phyloP scores from a whole-genome alignment of 257 asterid species.

The Handroanthus guayacan region DNA sequence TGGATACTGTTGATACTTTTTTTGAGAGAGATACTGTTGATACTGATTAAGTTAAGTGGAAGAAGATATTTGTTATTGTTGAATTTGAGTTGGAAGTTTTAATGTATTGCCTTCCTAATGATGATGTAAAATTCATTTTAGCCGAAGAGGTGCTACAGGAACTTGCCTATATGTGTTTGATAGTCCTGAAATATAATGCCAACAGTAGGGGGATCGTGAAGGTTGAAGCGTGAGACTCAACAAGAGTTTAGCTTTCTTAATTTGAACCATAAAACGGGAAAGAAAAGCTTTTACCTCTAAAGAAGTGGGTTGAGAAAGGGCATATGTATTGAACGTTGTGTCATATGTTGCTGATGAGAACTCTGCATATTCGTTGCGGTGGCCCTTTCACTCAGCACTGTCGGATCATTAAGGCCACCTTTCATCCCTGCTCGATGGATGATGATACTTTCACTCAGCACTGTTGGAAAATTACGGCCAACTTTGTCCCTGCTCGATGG shows the following conservation, averaged over 20 bases:
- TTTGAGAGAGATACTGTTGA: background rate
- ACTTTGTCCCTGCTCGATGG: no score
- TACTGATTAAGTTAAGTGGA: slow-evolving; percentile 15
- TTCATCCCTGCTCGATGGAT: no score
- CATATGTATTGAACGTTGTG: background rate
- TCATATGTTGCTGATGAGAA: background rate
- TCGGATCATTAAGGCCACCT: no score
- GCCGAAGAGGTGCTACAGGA: slow-evolving; percentile 5
- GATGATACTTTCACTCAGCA: no score
- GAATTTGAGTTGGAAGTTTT: slow-evolving; percentile 7
- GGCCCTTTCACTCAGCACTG: no score
- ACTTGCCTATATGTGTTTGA: background rate
- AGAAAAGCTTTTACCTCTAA: background rate
- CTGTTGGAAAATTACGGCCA: no score
- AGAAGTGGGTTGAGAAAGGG: background rate
- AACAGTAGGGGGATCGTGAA: background rate
- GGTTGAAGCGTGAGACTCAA: background rate
- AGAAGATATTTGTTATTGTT: background rate
- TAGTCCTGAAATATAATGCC: background rate
- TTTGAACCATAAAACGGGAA: background rate
- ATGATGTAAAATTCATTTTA: background rate
- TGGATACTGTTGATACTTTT: slow-evolving; percentile 2
- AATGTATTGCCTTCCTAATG: background rate
- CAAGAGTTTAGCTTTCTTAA: slow-evolving; percentile 7
- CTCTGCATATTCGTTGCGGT: background rate